A percentile compares a stretch with the other conserved stretches of the same genome.
Evolutionary conservation across 345 rosid species (phyloP).

Genomic region (Limnanthes douglasii): DNA sequence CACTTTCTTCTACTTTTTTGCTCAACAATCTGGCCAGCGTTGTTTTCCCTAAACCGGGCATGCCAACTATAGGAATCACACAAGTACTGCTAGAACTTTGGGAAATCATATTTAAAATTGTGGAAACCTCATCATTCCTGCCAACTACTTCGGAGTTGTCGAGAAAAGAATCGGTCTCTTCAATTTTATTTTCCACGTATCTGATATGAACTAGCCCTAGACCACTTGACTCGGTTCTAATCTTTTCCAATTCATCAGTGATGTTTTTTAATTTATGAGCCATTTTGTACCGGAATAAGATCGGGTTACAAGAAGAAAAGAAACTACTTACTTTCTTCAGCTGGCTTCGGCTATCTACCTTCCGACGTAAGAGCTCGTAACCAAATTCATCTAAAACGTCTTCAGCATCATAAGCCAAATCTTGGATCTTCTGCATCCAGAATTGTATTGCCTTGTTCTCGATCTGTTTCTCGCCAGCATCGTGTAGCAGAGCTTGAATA

Average conservation of each 20-base stretch:
- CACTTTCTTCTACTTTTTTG: no score
- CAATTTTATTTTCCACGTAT: no score
- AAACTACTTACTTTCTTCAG: conserved; percentile 2
- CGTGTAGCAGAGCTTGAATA: no score
- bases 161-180: no score
- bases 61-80: conserved; percentile 8
- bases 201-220: not conserved
- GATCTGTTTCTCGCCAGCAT: conserved; percentile 7
- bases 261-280: conserved; percentile 4
- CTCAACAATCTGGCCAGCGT: conserved; percentile 4
- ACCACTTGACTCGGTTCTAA: not conserved
- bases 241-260: not conserved
- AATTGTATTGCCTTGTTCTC: not conserved
- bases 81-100: not conserved
- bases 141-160: conserved; percentile 1
- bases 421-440: conserved; percentile 11
- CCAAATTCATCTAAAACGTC: no score
- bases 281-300: conserved; percentile 2
- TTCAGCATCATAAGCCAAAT: no score
- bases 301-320: no score
- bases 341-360: not conserved
- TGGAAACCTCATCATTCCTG: conserved; percentile 6
- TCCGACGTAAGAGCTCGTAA: conserved; percentile 1
- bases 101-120: not conserved
- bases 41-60: conserved; percentile 16